Conservation (phyloP, 1,284 basidiomycete species). For the Heterobasidion irregulare region DNA sequence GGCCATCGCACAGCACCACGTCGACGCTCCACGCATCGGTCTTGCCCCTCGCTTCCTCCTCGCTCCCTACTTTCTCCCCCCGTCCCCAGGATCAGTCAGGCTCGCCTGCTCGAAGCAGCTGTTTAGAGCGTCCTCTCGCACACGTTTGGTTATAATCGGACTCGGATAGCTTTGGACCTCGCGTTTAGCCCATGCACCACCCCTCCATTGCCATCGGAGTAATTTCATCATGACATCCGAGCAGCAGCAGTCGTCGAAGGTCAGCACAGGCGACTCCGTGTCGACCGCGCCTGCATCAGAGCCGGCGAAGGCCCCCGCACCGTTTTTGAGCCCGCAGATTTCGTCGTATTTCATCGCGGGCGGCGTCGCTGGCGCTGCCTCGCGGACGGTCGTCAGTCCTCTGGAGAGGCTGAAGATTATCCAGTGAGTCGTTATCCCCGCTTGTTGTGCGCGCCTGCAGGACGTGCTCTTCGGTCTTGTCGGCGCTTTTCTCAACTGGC, state of each 20-base stretch:
- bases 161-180: too few species aligned
- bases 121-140: too few species aligned
- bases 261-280: too few species aligned
- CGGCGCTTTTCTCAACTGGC: not conserved
- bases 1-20: too few species aligned
- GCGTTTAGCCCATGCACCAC: too few species aligned
- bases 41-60: too few species aligned
- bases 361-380: conserved; percentile 75
- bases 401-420: conserved; percentile 93
- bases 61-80: too few species aligned
- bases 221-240: not conserved
- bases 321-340: conserved; percentile 47
- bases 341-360: conserved; percentile 69
- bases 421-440: conserved; percentile 48
- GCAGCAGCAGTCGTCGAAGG: not conserved
- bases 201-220: too few species aligned
- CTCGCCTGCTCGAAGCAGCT: too few species aligned
- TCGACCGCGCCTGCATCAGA: not conserved
- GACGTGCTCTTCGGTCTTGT: conserved; percentile 2
- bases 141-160: too few species aligned
- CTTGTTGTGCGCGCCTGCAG: not conserved
- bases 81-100: too few species aligned
- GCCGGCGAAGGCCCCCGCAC: conserved; percentile 9
- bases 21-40: too few species aligned
- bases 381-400: conserved; percentile 87